Evolutionary conservation across 192 early-diverging fungal species (phyloP).

Genomic region (Entophlyctis luteolus): DNA sequence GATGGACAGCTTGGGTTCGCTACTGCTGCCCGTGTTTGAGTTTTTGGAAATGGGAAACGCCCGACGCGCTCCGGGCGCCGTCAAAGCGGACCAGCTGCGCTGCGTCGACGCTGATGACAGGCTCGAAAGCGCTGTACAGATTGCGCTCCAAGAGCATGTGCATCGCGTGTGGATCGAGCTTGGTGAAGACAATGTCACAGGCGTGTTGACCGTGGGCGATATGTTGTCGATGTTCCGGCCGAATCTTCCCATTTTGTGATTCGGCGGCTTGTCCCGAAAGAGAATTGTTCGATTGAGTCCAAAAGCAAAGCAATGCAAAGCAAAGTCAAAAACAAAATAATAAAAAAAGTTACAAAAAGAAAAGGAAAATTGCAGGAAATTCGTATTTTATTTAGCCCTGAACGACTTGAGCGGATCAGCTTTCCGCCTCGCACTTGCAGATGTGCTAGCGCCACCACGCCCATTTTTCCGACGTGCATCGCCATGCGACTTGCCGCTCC

Average conservation of each 20-base stretch:
- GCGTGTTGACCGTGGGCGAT: constrained; percentile 74
- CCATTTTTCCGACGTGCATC: constrained; percentile 16
- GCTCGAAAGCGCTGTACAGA: constrained; percentile 52
- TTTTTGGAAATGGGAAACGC: constrained; percentile 50
- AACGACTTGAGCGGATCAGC: constrained; percentile 28
- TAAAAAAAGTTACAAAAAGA: background rate
- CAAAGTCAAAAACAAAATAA: background rate
- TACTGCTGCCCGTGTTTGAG: constrained; percentile 60
- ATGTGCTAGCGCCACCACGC: background rate
- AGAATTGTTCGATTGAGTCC: too few species aligned
- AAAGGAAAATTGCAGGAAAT: background rate
- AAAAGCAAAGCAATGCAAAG: too few species aligned
- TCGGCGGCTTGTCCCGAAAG: too few species aligned
- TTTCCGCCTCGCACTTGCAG: background rate
- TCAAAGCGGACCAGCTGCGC: constrained; percentile 53
- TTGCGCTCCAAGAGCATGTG: constrained; percentile 44
- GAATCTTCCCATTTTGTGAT: constrained; percentile 16
- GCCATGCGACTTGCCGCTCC: constrained; percentile 14
- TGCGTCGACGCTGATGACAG: constrained; percentile 29
- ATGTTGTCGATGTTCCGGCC: constrained; percentile 53
- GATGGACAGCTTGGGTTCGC: constrained; percentile 42
- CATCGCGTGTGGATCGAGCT: constrained; percentile 68
- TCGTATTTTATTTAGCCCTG: background rate
- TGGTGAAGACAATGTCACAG: constrained; percentile 51
- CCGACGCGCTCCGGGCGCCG: constrained; percentile 38